These are phyloP conservation scores for Mercurialis annua DNA, from an alignment of 345 rosid species.

Conservation along the genomic window DNA sequence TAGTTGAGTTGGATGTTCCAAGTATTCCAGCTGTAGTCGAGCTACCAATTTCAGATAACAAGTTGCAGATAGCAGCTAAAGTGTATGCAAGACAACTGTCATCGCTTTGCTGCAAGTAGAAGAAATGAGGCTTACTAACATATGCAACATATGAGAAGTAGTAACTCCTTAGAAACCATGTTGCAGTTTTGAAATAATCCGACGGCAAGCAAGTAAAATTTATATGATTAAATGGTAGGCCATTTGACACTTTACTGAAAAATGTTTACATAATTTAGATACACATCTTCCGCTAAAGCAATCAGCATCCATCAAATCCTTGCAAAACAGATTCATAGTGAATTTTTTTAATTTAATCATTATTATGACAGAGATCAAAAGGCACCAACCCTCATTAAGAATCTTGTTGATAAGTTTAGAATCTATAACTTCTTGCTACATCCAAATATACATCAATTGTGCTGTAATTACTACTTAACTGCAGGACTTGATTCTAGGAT, in stretches of 20 bases:
- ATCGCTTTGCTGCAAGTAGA: constrained; percentile 66
- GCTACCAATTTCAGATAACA: constrained; percentile 81
- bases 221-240: neutral
- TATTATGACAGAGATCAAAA: too few relatives aligned
- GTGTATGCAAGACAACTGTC: constrained; percentile 97
- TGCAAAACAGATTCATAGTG: too few relatives aligned
- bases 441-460: too few relatives aligned
- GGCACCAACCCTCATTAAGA: too few relatives aligned
- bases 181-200: neutral
- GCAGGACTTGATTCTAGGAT: too few relatives aligned
- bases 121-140: constrained; percentile 15
- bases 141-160: neutral
- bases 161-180: neutral
- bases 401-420: too few relatives aligned
- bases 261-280: too few relatives aligned
- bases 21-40: constrained; percentile 62
- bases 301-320: too few relatives aligned
- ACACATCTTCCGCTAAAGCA: too few relatives aligned
- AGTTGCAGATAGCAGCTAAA: constrained; percentile 80
- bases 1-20: constrained; percentile 72
- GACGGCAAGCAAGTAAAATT: neutral
- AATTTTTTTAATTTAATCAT: too few relatives aligned
- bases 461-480: too few relatives aligned
- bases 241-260: neutral
- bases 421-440: too few relatives aligned